Evolutionary conservation across 164 flowering plant genomes (phyloP).

Genomic region (Berberis vulgaris): DNA sequence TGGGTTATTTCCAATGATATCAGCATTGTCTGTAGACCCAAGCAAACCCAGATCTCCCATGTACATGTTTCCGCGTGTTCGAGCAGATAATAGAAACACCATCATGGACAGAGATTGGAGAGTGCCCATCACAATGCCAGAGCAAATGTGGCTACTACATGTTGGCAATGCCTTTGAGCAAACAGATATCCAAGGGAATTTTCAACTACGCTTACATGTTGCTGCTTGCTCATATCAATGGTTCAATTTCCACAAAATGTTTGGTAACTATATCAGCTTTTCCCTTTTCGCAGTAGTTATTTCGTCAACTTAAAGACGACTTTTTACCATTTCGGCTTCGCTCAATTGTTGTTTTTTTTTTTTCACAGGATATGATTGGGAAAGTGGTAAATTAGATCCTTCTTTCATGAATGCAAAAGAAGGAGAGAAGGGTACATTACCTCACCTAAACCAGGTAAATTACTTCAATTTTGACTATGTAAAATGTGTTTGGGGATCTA

Average conservation of each 20-base stretch:
- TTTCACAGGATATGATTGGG: constrained; percentile 79
- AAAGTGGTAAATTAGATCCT: constrained; percentile 66
- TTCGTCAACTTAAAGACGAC: not conserved
- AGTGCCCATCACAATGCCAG: constrained; percentile 64
- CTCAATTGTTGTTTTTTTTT: not conserved
- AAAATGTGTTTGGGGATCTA: too few relatives aligned
- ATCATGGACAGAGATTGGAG: constrained; percentile 44
- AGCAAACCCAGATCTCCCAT: constrained; percentile 61
- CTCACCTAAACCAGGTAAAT: constrained; percentile 63
- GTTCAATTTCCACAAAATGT: constrained; percentile 87
- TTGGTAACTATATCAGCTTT: constrained; percentile 37
- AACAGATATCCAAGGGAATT: constrained; percentile 31
- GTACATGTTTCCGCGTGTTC: constrained; percentile 72
- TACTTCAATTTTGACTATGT: too few relatives aligned
- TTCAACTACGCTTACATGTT: constrained; percentile 55
- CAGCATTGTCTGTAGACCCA: constrained; percentile 67
- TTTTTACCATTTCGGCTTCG: not conserved
- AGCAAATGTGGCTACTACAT: constrained; percentile 75
- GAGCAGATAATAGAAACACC: not conserved
- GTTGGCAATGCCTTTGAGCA: constrained; percentile 67
- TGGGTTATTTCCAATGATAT: constrained; percentile 87
- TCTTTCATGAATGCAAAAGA: constrained; percentile 57
- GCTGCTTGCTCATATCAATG: constrained; percentile 72
- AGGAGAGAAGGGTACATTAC: constrained; percentile 33
- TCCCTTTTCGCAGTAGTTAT: not conserved